Evolutionary conservation across 306 rosid species (phyloP).

Genomic region (Morella rubra): DNA sequence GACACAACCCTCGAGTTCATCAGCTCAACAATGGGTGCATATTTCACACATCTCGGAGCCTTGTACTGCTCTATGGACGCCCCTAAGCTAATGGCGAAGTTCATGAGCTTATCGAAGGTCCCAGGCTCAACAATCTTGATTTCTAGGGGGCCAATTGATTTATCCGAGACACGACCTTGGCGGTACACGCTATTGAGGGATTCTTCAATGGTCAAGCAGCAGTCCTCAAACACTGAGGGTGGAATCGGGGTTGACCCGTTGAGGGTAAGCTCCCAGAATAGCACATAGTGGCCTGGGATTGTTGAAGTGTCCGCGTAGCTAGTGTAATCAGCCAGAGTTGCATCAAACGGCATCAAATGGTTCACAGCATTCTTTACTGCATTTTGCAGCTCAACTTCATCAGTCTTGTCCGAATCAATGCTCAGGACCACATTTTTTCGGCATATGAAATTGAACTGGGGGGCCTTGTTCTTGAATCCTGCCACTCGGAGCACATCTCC

Average conservation of each 20-base stretch:
- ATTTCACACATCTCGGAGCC: slow-evolving; percentile 88
- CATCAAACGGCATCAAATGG: slow-evolving; percentile 64
- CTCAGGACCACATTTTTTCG: slow-evolving; percentile 80
- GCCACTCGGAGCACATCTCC: slow-evolving; percentile 77
- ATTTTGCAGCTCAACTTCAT: slow-evolving; percentile 80
- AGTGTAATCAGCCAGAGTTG: slow-evolving; percentile 66
- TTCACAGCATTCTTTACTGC: slow-evolving; percentile 63
- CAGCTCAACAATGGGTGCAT: slow-evolving; percentile 72
- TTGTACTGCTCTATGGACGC: slow-evolving; percentile 92
- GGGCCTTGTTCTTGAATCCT: slow-evolving; percentile 92
- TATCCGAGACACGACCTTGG: slow-evolving; percentile 79
- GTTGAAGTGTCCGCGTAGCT: slow-evolving; percentile 64
- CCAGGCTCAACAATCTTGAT: slow-evolving; percentile 68
- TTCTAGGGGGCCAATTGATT: slow-evolving; percentile 87
- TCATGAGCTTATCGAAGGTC: slow-evolving; percentile 90
- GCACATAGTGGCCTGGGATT: slow-evolving; percentile 88
- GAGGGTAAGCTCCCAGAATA: slow-evolving; percentile 66
- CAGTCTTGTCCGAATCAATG: slow-evolving; percentile 88
- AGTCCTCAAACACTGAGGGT: slow-evolving; percentile 71
- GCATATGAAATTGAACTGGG: slow-evolving; percentile 80
- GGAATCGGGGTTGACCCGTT: slow-evolving; percentile 63
- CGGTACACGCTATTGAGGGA: slow-evolving; percentile 85
- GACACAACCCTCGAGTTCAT: slow-evolving; percentile 65
- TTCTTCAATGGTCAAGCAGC: slow-evolving; percentile 76
- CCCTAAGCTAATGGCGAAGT: slow-evolving; percentile 79